Evolutionary conservation across 768 basidiomycete genomes (phyloP), one percentile per base, ranked within the genome.

Genomic region (Crassisporium funariophilum): DNA sequence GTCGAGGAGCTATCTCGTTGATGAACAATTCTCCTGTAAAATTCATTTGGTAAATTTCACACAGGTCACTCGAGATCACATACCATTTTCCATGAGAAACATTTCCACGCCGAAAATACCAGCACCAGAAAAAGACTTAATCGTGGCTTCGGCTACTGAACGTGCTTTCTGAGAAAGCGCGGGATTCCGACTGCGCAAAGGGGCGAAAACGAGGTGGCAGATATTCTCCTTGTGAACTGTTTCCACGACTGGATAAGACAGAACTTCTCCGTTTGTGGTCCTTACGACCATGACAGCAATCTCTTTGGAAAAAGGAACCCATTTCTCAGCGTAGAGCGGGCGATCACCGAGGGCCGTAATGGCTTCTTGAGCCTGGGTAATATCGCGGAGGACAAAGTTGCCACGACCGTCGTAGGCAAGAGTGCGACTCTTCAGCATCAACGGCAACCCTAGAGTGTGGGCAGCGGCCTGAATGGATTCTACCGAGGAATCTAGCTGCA

Each of bases 81-180:
- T 56, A 92, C 95, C 94, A 60, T 95, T 81, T 21, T 77, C 70
- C 79, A 95, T 79, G 33, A 98, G 73, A 71, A 99, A 99, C 93
- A 98, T 92, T 66, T 99, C 97, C 1, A 99, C 95, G 1, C 95
- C 97, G 69, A 97, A 98, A 19, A 98, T 81, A 9, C 97, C 97
- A 7, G 94, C 95, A 3, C 95, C 95, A 13, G 81, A 68, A 27
- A 98, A 78, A 5, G 84, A 82, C 49, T 70, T 78, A 17, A 98
- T 78, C 0, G 95, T 92, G 25, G 74, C 70, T 67, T 95, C 91
- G 0, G 95, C 97, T 23, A 95, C 69, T 4, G 61, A 58, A 48
- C 82, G 81, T 12, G 92, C 95, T 36, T 80, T 73, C 6, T 64
- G 64, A 17, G 77, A 67, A 2, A 95, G 69, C 5, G 71, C 63